A percentile compares a stretch with the other conserved stretches of the same genome.
Conservation (phyloP, 306 rosid species). For the Cucurbita maxima region DNA sequence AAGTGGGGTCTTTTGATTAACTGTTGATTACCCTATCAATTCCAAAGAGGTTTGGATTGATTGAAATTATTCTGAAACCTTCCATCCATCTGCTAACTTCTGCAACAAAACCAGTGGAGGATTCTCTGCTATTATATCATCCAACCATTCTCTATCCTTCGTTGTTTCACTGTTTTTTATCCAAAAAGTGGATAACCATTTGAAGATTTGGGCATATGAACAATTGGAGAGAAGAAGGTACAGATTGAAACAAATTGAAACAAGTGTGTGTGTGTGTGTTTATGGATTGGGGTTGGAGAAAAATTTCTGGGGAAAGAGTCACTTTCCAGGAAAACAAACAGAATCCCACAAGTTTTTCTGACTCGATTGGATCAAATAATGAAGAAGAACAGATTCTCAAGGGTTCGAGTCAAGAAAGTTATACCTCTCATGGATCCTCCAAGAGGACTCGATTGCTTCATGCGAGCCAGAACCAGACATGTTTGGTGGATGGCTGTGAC, state of each 20-base stretch:
- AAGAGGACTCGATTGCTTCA: neutral
- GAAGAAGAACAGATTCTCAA: neutral
- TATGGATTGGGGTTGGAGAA: constrained; percentile 86
- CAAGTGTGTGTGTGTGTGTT: neutral
- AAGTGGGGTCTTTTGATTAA: neutral
- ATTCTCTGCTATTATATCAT: neutral
- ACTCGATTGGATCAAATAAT: constrained; percentile 10
- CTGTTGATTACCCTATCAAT: neutral
- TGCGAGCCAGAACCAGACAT: constrained; percentile 11
- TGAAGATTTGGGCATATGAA: constrained; percentile 10
- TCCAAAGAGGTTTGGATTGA: neutral
- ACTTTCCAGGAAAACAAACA: constrained; percentile 21
- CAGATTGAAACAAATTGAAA: neutral
- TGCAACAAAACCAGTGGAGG: neutral
- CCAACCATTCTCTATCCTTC: neutral
- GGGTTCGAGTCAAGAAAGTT: neutral
- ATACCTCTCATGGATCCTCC: neutral
- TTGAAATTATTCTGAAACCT: too few relatives aligned
- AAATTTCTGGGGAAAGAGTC: constrained; percentile 41
- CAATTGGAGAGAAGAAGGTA: constrained; percentile 2
- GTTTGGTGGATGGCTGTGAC: constrained; percentile 29
- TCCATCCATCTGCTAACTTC: neutral
- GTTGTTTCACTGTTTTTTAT: neutral
- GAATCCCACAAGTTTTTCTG: neutral
- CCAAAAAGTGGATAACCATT: neutral